Conservation (phyloP, 2,329 filamentous ascomycete species). For the Fusarium mangiferae region DNA sequence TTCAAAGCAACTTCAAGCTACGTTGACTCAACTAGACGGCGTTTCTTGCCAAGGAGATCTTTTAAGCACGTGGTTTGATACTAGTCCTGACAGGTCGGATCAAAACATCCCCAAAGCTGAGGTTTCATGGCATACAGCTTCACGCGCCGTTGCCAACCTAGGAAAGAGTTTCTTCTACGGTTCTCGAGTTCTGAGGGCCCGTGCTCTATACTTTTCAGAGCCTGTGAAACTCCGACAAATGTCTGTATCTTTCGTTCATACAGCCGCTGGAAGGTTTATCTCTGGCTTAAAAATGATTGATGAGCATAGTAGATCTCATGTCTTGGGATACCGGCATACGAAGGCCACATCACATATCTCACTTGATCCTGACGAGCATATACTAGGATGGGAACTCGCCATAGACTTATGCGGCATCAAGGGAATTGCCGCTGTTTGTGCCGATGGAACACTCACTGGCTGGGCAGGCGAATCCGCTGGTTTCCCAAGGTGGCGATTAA, state of each 20-base stretch:
- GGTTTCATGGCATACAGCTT: not conserved
- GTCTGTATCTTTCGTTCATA: constrained; percentile 12
- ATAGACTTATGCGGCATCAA: not conserved
- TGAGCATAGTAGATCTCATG: not conserved
- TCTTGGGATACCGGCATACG: not conserved
- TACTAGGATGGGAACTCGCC: not conserved
- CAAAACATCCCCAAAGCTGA: fast-evolving
- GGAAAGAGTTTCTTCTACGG: not conserved
- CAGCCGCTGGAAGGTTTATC: not conserved
- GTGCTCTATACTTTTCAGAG: not conserved
- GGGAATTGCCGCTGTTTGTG: not conserved
- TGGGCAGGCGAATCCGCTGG: not conserved
- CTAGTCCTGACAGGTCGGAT: fast-evolving
- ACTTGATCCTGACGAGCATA: not conserved
- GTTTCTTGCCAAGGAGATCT: not conserved
- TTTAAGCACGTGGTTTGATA: constrained; percentile 11
- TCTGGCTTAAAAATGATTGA: constrained; percentile 1
- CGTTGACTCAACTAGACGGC: fast-evolving
- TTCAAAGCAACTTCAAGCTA: not conserved
- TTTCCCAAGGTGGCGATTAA: not conserved
- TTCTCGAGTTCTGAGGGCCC: constrained; percentile 2
- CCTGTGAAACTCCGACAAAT: constrained; percentile 2
- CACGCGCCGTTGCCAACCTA: fast-evolving
- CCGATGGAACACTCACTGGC: not conserved
- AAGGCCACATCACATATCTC: too few species aligned